Evolutionary conservation across 2,329 filamentous ascomycete species (phyloP), one percentile per base, ranked within the genome.

Genomic region (Fusarium longipes): DNA sequence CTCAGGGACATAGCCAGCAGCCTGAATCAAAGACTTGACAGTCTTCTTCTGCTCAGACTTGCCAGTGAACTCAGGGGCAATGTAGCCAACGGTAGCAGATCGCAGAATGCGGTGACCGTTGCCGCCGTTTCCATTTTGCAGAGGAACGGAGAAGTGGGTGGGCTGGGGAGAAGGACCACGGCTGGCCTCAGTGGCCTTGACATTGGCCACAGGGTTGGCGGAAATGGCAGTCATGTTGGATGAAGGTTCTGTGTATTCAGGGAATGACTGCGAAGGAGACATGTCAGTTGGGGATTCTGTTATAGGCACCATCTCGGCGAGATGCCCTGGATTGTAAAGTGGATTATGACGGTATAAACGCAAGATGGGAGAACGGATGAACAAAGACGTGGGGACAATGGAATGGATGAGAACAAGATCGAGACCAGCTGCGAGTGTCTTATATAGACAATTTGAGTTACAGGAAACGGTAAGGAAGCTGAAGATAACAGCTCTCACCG

Each of bases 51-150:
- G 96, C 77, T 93, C 89, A 68, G 89, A 85, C 83, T 97, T 97
- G 77, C 95, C 96, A 78, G 93, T 90, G 76, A 99, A 99, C 65
- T 93, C 93, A 44, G 95, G 93, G 24, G 96, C 94, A 68, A 97
- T 90, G 82, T 99, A 99, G 75, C 96, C 96, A 35, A 96, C 91
- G 29, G 94, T 96, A 71, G 93, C 91, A 70, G 96, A 96, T 20
- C 93, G 92, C 59, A 98, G 83, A 56, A 95, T 85, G 56, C 91
- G 87, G 77, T 93, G 89, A 58, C 87, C 87, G 79, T 89, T 86
- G 77, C 85, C 80, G 15, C 85, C 80, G 27, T 78, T 63, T 73
- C 77, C 82, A 73, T 76, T 80, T 69, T 60, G 53, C 80, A 74
- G 81, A 15, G 91, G 90, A 22, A 94, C 85, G 72, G 87, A 91